phyloP scores from a whole-genome alignment of 225 moss, liverwort and hornwort species.

The Polytrichum commune region DNA sequence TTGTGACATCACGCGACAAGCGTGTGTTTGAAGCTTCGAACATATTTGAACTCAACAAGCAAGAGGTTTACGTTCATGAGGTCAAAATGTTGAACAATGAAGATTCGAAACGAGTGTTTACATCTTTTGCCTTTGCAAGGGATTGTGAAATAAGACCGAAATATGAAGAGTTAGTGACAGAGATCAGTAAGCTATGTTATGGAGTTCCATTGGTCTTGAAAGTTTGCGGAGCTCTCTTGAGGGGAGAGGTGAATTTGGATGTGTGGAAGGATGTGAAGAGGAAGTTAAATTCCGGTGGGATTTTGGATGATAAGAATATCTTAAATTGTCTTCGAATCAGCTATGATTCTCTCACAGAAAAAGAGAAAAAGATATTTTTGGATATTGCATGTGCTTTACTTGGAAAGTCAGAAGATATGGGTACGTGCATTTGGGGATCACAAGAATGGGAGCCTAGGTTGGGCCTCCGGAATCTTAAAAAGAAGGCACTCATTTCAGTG shows the following conservation, averaged over 20 bases:
- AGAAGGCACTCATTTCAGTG: not conserved
- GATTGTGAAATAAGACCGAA: not conserved
- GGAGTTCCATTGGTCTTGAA: not conserved
- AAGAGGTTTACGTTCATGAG: not conserved
- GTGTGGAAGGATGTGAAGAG: not conserved
- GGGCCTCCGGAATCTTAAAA: not conserved
- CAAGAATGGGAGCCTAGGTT: not conserved
- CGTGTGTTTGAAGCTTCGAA: not conserved
- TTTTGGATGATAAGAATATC: not conserved
- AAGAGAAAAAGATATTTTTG: constrained; percentile 4
- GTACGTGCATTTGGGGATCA: not conserved
- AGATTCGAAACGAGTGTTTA: not conserved
- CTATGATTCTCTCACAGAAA: not conserved
- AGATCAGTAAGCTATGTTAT: not conserved
- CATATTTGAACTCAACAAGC: not conserved
- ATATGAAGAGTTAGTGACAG: not conserved
- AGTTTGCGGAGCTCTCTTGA: not conserved
- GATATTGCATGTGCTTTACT: constrained; percentile 2
- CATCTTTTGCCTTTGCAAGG: not conserved
- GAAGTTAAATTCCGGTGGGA: not conserved
- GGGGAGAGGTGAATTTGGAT: not conserved
- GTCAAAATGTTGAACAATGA: not conserved
- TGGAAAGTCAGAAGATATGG: not conserved
- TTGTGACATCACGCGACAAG: constrained; percentile 1
- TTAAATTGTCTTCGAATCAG: constrained; percentile 1